Evolutionary conservation across 2,329 filamentous ascomycete species (phyloP), one percentile per base, ranked within the genome.

Genomic region (Botrytis squamosa): DNA sequence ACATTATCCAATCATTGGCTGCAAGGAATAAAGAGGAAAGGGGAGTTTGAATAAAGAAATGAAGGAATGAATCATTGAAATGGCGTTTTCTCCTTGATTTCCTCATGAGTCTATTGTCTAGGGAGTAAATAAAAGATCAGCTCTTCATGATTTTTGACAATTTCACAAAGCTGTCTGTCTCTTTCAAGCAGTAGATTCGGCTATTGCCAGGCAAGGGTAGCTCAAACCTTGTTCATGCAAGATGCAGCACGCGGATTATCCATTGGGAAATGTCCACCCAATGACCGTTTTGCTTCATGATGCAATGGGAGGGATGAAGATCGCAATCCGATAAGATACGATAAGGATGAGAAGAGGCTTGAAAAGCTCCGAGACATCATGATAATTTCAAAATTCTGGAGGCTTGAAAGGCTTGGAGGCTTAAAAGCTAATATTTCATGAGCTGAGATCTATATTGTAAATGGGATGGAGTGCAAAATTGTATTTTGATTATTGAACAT

Each of bases 301-400:
- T 72, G 71, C 71, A 67, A 72, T 72, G n/a, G 38, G 46, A 59
- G 55, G 63, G 63, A 18, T 68, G 33, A 67, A 59, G 55, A 60
- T 66, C 63, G 49, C 38, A 72, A 68, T 72, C 55, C 55, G 70
- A 49, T 68, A 52, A 67, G 63, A 46, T n/a, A 10, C 36, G 70
- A 52, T 70, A 70, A 70, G 40, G 46, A 62, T 40, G 62, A n/a
- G 18, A 42, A 70, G 22, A 49, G 63, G 63, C 63, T 22, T 36
- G 42, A 67, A 18, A 67, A n/a, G 25, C 20, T 33, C 25, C 20
- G 33, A 67, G 64, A 55, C 64, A 52, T 52, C 12, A 52, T 29
- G 1, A n/a, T 29, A 16, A 55, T 29, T 55, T 55, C 12, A 29
- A 57, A 18, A 18, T 16, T 9, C 12, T 57, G 52, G 7, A 29